Percentiles rank a stretch among this genome's conserved stretches.
phyloP scores from a whole-genome alignment of 192 early-diverging fungal species.

The Tieghemiomyces parasiticus region DNA sequence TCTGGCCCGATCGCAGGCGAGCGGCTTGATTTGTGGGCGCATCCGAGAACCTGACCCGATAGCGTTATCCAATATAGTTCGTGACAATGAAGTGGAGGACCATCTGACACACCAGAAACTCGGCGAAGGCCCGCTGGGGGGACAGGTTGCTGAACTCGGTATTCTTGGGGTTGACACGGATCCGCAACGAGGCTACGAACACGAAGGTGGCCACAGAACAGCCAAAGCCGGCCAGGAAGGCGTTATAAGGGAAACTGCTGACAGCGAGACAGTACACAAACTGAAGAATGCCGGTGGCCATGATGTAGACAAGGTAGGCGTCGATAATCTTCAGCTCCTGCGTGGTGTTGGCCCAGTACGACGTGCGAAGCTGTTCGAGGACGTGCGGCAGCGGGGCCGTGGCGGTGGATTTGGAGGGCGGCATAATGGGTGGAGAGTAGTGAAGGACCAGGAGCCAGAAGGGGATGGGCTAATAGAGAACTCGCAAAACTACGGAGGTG shows the following conservation, averaged over 20 bases:
- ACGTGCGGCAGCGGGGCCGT: neutral
- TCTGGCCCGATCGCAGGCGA: no score
- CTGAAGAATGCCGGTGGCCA: slow-evolving; percentile 81
- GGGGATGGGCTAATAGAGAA: no score
- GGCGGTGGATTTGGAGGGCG: no score
- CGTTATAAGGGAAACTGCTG: slow-evolving; percentile 95
- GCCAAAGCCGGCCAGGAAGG: slow-evolving; percentile 91
- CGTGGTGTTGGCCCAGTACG: slow-evolving; percentile 36
- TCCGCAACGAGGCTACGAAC: slow-evolving; percentile 76
- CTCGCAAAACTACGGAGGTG: no score
- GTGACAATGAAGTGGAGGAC: slow-evolving; percentile 82
- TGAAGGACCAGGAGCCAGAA: no score
- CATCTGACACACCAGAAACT: slow-evolving; percentile 76
- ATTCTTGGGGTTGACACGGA: slow-evolving; percentile 81
- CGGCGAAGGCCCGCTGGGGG: slow-evolving; percentile 86
- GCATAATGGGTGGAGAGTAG: no score
- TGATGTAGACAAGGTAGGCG: slow-evolving; percentile 78
- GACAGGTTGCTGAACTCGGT: slow-evolving; percentile 43
- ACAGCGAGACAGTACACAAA: slow-evolving; percentile 74
- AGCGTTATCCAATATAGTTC: slow-evolving; percentile 80
- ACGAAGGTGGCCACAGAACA: slow-evolving; percentile 86
- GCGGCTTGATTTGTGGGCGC: no score
- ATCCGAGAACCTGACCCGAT: no score
- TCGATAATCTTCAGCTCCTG: slow-evolving; percentile 81
- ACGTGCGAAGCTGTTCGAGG: neutral